Conservation (phyloP, 2,329 filamentous ascomycete species). For the Pyrenochaeta sp. region DNA sequence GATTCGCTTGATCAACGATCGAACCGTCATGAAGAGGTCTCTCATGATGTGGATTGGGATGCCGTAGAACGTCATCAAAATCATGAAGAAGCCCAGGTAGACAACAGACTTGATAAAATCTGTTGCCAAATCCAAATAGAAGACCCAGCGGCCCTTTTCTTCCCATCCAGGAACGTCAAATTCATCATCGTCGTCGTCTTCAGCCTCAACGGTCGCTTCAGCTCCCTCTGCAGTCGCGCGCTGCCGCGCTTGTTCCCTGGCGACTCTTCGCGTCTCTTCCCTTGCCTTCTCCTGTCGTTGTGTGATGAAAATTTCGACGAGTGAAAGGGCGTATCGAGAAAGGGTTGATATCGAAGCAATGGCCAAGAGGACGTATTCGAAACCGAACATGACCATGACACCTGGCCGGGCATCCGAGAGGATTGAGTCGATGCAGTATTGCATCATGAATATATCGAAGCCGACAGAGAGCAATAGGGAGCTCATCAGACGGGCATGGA, state of each 20-base stretch:
- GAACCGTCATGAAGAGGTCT: constrained; percentile 91
- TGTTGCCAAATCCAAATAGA: constrained; percentile 84
- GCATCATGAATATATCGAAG: constrained; percentile 82
- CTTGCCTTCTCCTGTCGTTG: constrained; percentile 75
- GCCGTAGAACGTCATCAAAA: constrained; percentile 92
- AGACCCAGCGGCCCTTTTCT: constrained; percentile 89
- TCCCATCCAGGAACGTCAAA: constrained; percentile 97
- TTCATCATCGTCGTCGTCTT: constrained; percentile 87
- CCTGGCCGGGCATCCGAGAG: constrained; percentile 88
- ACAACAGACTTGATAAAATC: constrained; percentile 92
- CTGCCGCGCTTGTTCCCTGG: constrained; percentile 74
- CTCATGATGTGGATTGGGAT: constrained; percentile 96
- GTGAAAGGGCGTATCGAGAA: constrained; percentile 77
- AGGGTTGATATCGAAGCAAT: constrained; percentile 82
- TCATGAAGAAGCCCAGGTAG: constrained; percentile 90
- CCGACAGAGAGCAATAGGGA: constrained; percentile 80
- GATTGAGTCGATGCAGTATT: constrained; percentile 82
- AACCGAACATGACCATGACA: constrained; percentile 99
- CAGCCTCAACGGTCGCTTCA: constrained; percentile 51
- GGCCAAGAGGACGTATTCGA: constrained; percentile 89
- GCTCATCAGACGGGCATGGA: constrained; percentile 81
- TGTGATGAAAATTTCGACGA: constrained; percentile 79
- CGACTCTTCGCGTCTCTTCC: constrained; percentile 48
- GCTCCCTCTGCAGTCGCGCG: constrained; percentile 50
- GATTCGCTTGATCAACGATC: constrained; percentile 90